Percentiles rank a stretch among this genome's conserved stretches.
Evolutionary conservation across 2,329 filamentous ascomycete species (phyloP).

Genomic region (Chrysosporium keratinophilum): DNA sequence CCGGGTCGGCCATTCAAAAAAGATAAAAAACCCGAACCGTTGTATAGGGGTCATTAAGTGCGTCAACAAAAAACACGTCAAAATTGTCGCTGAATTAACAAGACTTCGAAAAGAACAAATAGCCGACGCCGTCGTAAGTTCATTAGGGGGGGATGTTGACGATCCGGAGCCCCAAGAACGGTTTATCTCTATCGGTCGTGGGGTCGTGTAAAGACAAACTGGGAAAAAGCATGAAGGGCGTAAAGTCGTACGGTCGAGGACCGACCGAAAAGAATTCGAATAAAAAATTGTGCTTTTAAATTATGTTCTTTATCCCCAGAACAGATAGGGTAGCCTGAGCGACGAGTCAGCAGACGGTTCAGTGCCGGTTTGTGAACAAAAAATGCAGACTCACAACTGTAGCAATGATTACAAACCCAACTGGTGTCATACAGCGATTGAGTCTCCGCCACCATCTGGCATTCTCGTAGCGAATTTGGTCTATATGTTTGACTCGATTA

Average conservation of each 20-base stretch:
- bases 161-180: conserved; percentile 7
- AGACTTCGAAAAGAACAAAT: conserved; percentile 6
- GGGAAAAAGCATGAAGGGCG: conserved; percentile 6
- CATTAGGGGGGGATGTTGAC: conserved; percentile 3
- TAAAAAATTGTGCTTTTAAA: conserved; percentile 7
- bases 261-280: conserved; percentile 9
- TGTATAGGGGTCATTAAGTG: conserved; percentile 10
- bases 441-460: conserved; percentile 56
- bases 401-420: conserved; percentile 47
- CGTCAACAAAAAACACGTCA: conserved; percentile 14
- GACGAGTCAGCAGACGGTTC: conserved; percentile 3
- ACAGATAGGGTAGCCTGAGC: conserved; percentile 15
- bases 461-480: conserved; percentile 46
- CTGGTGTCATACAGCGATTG: conserved; percentile 51
- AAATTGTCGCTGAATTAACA: conserved; percentile 9
- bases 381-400: conserved; percentile 41
- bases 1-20: neutral
- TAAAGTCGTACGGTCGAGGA: conserved; percentile 7
- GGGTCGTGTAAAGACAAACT: conserved; percentile 1
- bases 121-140: conserved; percentile 13
- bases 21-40: conserved; percentile 3
- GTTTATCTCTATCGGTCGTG: conserved; percentile 6
- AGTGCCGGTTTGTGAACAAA: neutral
- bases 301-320: conserved; percentile 14
- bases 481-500: conserved; percentile 35